Base-by-base conservation (phyloP, 441 rosid genomes). In the Sinapis alba region DNA sequence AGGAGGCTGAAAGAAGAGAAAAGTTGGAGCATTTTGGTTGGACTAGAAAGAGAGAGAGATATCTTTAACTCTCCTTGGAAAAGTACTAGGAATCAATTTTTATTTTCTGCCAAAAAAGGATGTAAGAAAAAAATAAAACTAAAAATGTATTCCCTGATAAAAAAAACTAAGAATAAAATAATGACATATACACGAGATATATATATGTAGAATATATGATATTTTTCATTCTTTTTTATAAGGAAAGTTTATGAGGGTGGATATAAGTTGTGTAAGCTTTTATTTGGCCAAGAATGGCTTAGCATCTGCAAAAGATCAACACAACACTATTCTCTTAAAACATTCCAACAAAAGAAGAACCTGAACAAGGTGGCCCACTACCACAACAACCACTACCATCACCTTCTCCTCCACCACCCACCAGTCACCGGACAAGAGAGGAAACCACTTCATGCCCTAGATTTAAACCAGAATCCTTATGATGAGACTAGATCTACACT, bases 201-300 rank as follows among this genome's bases (percentile, higher is more conserved):
- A 3, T 50, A 2, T 16, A 53, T 53, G 11, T 53, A 53, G 58
- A 53, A 53, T 53, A 53, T 65, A 21, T 38, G 28, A 58, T 20
- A 27, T 8, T 43, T 68, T 28, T 20, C 0, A 16, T 50, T 30
- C 0, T 23, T 16, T 64, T 32, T 61, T 38, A 0, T 1, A 72
- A 28, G 78, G 81, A 67, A 67, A 72, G 65, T 67, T 66, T 67
- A 38, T 51, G 60, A 28, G 43, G 24, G 45, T 78, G 50, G 53
- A 72, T 26, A 77, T 71, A 77, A 65, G 38, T 51, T 18, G 58
- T 67, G 65, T 21, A 78, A 72, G 73, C 64, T 60, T 78, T 60
- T 67, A 78, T 78, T 72, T 62, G 78, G 78, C 78, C 78, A 73
- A 73, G 81, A 62, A 73, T 73, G 64, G 78, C 74, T 73, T 78